Evolutionary conservation across 179 eudicot genomes (phyloP), one percentile per base, ranked within the genome.

Genomic region (Gypsophila paniculata): DNA sequence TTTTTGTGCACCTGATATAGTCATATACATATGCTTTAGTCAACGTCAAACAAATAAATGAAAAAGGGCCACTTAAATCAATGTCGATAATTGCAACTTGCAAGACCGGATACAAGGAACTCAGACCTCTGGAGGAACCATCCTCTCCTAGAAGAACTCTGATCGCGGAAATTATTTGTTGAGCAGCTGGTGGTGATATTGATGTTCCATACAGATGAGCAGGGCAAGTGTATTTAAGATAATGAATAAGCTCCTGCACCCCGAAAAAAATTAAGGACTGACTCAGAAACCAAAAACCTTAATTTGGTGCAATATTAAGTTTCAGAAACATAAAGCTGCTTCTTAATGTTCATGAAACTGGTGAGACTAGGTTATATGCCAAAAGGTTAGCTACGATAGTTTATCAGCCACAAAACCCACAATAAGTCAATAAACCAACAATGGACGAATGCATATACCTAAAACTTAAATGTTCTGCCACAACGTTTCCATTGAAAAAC

Each of bases 141-240:
- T 94, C 99, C 86, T 89, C 89, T 65, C 98, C 96, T 48, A 91
- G 95, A 70, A 93, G 79, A 72, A 93, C 98, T 78, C 82, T 76
- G 38, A 93, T 89, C 38, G 98, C 71, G 59, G 95, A 93, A 38
- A 93, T 83, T 61, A 89, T 93, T 80, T 93, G 98, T 78, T 93
- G 87, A 15, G 96, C 96, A 71, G 98, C 89, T 60, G 96, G 98
- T 42, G 98, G 98, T 61, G 98, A 93, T 75, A 93, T 89, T 69
- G 98, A 84, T 65, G 98, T 91, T 44, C 96, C 96, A 76, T 93
- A 93, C n/a, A 91, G 81, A 84, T 93, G 96, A 76, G 96, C 96
- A 32, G 98, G 98, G 61, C 98, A 91, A 19, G 85, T 80, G 64
- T 84, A 80, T 78, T 87, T 93, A 71, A 93, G 76, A 75, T 81